Conservation (phyloP, 1,284 basidiomycete species). For the Rhodotorula sp. region DNA sequence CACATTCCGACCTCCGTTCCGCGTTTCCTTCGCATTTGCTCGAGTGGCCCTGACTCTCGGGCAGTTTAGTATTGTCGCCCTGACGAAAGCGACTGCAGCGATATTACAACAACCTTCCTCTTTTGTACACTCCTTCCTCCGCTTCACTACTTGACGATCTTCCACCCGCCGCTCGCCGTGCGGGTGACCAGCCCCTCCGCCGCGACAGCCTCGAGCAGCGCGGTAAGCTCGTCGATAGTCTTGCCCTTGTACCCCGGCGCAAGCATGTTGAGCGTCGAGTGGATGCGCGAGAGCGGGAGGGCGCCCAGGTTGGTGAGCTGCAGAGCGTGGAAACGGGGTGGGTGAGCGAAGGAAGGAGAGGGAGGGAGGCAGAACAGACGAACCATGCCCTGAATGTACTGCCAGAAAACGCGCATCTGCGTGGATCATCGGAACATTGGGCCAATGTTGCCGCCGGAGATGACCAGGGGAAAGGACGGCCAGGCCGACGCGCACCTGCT, state of each 20-base stretch:
- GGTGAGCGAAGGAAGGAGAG: conserved; percentile 43
- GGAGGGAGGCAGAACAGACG: conserved; percentile 56
- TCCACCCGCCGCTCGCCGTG: conserved; percentile 72
- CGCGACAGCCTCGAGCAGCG: conserved; percentile 74
- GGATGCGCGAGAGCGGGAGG: conserved; percentile 72
- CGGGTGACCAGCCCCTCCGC: conserved; percentile 69
- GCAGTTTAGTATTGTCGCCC: too few relatives aligned
- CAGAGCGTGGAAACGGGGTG: too few relatives aligned
- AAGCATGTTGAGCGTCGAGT: conserved; percentile 72
- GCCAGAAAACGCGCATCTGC: conserved; percentile 84
- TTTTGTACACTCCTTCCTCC: too few relatives aligned
- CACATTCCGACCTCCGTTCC: too few relatives aligned
- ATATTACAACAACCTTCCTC: background rate
- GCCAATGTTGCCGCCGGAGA: background rate
- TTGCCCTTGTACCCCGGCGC: conserved; percentile 72
- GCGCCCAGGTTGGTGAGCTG: conserved; percentile 72
- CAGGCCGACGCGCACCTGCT: conserved; percentile 47
- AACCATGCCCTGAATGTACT: conserved; percentile 57
- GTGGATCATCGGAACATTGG: fast-evolving
- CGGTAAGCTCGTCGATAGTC: conserved; percentile 69
- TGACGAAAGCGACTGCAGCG: background rate
- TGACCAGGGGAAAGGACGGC: background rate
- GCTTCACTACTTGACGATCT: conserved; percentile 42
- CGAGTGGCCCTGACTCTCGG: too few relatives aligned
- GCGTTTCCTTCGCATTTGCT: too few relatives aligned